Evolutionary conservation across 352 stramenopile species (phyloP), one percentile per base, ranked within the genome.

Genomic region (Phytopythium aichiense): DNA sequence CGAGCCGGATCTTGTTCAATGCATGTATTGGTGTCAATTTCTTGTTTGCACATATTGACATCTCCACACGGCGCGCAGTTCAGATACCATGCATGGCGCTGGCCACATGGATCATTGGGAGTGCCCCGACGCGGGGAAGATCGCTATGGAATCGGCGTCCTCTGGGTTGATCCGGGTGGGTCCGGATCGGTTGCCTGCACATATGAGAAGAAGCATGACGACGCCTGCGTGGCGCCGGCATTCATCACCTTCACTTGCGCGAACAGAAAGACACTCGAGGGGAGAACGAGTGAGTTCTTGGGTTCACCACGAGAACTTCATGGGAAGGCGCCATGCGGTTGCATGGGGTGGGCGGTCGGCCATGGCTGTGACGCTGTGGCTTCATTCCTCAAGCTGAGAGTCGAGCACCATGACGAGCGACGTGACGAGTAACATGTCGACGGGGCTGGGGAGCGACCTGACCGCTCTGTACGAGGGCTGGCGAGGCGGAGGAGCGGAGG

Each of bases 391-490:
- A 37, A 9, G 4, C 13, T 25, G n/a, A 23, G 22, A n/a, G 18
- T 22, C 2, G 25, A 58, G 35, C 53, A n/a, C 25, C 53, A 58
- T 58, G 53, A 33, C 53, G 53, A 58, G 53, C 53, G 35, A 30
- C 22, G 42, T 49, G 18, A 0, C 7, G n/a, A n/a, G n/a, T n/a
- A n/a, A n/a, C n/a, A n/a, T 7, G 25, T 22, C 28, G 25, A 30
- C 15, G 0, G 28, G 22, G 5, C 48, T 54, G 48, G 15, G 48
- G 5, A 30, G 33, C 28, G 48, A 37, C 28, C 23, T 54, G 48
- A 25, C 6, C 25, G 28, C 28, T 16, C n/a, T 38, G 40, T 35
- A 35, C 42, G 55, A 25, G 5, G 13, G 37, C 18, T 25, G 33
- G 22, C 33, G 9, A 18, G 35, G 4, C 9, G 42, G 20, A 5